phyloP scores from a whole-genome alignment of 768 basidiomycete species.

The Tylopilus sp. region DNA sequence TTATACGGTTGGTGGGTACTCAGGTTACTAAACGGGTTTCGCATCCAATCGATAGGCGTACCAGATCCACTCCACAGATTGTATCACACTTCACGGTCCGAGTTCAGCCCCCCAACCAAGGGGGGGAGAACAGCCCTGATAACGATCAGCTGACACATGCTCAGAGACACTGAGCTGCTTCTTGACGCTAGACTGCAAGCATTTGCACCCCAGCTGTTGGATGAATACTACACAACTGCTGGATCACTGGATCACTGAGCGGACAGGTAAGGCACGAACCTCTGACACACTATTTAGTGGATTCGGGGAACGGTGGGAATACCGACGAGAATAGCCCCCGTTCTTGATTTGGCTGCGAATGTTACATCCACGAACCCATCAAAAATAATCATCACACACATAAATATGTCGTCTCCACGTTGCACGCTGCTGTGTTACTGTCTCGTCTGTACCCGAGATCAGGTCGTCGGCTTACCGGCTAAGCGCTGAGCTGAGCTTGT shows the following conservation, averaged over 20 bases:
- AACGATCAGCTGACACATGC: not conserved
- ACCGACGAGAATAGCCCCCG: not conserved
- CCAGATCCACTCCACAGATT: conserved; percentile 2
- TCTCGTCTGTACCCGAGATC: not conserved
- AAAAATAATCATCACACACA: too few species aligned
- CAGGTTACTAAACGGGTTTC: conserved; percentile 9
- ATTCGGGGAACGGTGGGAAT: not conserved
- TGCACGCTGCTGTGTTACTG: not conserved
- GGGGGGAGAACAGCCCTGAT: not conserved
- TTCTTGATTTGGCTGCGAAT: not conserved
- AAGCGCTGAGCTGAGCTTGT: not conserved
- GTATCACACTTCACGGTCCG: not conserved
- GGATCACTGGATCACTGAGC: too few species aligned
- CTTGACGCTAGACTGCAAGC: not conserved
- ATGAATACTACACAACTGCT: too few species aligned
- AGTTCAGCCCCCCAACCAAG: not conserved
- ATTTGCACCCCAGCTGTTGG: too few species aligned
- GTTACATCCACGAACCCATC: too few species aligned
- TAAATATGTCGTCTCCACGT: too few species aligned
- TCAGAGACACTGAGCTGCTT: not conserved
- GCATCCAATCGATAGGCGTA: not conserved
- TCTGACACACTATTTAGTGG: too few species aligned
- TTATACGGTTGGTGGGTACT: conserved; percentile 15
- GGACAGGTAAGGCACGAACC: too few species aligned
- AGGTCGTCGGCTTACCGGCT: not conserved